These are phyloP conservation scores for Ophiorrhiza pumila DNA, from an alignment of 257 asterid genomes.

Conservation along the genomic window DNA sequence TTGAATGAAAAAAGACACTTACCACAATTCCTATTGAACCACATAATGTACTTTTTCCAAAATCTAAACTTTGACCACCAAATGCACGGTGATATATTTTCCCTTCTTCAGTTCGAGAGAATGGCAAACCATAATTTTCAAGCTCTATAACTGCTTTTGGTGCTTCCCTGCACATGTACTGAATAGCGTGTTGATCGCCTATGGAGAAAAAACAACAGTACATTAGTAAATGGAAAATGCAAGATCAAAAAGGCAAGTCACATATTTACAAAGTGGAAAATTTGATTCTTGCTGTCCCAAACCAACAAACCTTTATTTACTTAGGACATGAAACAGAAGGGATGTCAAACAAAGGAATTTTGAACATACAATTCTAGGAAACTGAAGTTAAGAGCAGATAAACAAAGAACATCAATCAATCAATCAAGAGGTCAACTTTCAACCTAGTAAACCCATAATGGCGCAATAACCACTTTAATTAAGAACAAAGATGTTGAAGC, in stretches of 20 bases:
- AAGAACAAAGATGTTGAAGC: too few species aligned
- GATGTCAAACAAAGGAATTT: too few species aligned
- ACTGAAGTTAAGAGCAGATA: too few species aligned
- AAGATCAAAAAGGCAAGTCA: constrained; percentile 7
- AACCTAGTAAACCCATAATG: too few species aligned
- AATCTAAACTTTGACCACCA: constrained; percentile 95
- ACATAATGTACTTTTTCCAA: constrained; percentile 71
- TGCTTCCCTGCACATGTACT: constrained; percentile 94
- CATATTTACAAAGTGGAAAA: neutral
- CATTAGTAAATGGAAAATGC: constrained; percentile 15
- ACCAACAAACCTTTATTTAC: neutral
- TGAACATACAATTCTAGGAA: too few species aligned
- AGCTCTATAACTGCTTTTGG: constrained; percentile 94
- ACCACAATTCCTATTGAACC: constrained; percentile 6
- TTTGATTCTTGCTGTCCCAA: neutral
- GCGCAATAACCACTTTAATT: too few species aligned
- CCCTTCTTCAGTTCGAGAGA: constrained; percentile 96
- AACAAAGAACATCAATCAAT: too few species aligned
- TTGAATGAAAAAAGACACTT: neutral
- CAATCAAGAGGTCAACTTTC: too few species aligned
- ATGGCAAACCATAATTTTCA: constrained; percentile 89
- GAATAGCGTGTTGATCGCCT: constrained; percentile 97
- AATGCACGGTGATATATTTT: constrained; percentile 96
- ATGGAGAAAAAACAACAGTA: constrained; percentile 20
- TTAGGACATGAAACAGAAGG: neutral